These are phyloP conservation scores for Rhinocladiella similis DNA, from an alignment of 2,329 filamentous ascomycete species.

Conservation along the genomic window DNA sequence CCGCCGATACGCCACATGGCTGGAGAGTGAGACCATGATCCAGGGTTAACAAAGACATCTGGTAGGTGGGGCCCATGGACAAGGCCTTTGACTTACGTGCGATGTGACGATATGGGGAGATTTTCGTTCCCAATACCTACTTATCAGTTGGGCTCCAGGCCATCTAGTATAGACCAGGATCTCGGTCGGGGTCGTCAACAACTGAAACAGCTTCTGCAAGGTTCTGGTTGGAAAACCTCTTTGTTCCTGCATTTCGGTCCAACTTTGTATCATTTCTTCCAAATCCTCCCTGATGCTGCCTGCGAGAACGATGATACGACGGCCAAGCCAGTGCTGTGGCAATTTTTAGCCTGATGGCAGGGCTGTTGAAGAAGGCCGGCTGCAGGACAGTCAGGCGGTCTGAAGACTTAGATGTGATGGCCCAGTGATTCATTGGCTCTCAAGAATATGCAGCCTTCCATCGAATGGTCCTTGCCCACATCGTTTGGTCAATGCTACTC, in stretches of 20 bases:
- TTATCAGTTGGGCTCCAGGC: constrained; percentile 3
- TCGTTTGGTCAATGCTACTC: constrained; percentile 26
- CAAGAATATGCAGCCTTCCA: constrained; percentile 26
- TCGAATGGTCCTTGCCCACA: constrained; percentile 24
- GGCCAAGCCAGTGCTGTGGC: constrained; percentile 23
- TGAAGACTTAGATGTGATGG: constrained; percentile 25
- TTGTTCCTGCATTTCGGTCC: constrained; percentile 20
- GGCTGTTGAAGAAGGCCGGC: constrained; percentile 27
- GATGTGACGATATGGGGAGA: background rate
- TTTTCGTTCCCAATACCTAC: background rate
- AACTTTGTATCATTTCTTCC: constrained; percentile 18
- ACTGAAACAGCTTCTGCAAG: constrained; percentile 24
- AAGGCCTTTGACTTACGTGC: constrained; percentile 4
- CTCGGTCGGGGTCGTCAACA: constrained; percentile 9
- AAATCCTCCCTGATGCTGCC: constrained; percentile 16
- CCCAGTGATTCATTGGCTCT: constrained; percentile 26
- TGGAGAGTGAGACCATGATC: background rate
- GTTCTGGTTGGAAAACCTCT: constrained; percentile 22
- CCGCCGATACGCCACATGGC: constrained; percentile 9
- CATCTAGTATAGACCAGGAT: background rate
- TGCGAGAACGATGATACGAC: constrained; percentile 17
- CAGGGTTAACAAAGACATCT: constrained; percentile 11
- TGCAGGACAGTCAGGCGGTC: constrained; percentile 29
- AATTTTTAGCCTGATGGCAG: constrained; percentile 27
- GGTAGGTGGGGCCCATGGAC: constrained; percentile 4